phyloP scores from a whole-genome alignment of 2,329 filamentous ascomycete genomes.

The Aspergillus unguis region DNA sequence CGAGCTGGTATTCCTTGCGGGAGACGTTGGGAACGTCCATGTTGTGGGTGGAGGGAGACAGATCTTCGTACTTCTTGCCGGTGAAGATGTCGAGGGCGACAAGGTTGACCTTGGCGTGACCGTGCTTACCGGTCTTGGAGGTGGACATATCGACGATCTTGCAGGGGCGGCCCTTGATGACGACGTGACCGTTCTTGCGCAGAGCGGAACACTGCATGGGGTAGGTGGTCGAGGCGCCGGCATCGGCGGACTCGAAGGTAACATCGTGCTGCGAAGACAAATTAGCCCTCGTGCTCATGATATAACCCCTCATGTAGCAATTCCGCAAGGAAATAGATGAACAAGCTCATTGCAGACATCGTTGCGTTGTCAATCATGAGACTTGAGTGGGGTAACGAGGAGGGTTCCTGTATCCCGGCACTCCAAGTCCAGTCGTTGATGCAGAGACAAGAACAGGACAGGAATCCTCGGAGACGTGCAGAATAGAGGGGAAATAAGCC shows the following conservation, averaged over 20 bases:
- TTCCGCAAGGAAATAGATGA: neutral
- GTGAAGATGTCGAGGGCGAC: conserved; percentile 99
- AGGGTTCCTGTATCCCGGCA: conserved; percentile 27
- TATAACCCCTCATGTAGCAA: neutral
- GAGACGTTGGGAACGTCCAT: conserved; percentile 88
- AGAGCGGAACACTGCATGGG: conserved; percentile 99
- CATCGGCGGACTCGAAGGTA: conserved; percentile 90
- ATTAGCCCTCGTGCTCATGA: conserved; percentile 8
- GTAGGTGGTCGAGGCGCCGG: conserved; percentile 89
- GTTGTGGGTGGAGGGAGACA: conserved; percentile 90
- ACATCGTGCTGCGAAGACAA: conserved; percentile 58
- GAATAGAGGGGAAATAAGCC: conserved; percentile 20
- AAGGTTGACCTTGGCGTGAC: conserved; percentile 99
- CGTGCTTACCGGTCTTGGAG: conserved; percentile 99
- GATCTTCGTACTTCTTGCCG: conserved; percentile 98
- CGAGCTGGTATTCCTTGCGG: conserved; percentile 89
- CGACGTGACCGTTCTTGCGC: conserved; percentile 98
- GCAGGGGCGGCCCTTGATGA: conserved; percentile 98
- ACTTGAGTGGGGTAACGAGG: conserved; percentile 11
- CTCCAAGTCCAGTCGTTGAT: conserved; percentile 21
- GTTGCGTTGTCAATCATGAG: conserved; percentile 14
- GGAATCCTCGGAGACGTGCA: conserved; percentile 5
- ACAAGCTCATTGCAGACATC: conserved; percentile 3
- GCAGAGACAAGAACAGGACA: conserved; percentile 14
- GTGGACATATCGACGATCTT: conserved; percentile 99